A percentile compares a stretch with the other conserved stretches of the same genome.
Evolutionary conservation across 805 yeast species (phyloP).

Genomic region (Candida tallmaniae): DNA sequence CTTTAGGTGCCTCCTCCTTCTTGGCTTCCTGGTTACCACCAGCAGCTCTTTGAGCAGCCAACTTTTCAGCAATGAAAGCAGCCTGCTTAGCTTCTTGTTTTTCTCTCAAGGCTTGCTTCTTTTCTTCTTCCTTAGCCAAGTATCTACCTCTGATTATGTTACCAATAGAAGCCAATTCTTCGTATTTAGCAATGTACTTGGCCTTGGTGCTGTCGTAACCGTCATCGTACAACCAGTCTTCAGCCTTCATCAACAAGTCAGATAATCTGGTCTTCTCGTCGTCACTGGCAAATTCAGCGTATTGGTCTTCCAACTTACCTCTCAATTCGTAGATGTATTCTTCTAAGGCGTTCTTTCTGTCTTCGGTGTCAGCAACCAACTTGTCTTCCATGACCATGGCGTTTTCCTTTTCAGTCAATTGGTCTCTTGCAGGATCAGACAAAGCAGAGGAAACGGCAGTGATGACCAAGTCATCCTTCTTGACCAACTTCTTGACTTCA

Average conservation of each 20-base stretch:
- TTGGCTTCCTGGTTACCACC: slow-evolving; percentile 14
- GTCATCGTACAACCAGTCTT: slow-evolving; percentile 97
- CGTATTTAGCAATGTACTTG: slow-evolving; percentile 94
- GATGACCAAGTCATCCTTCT: slow-evolving; percentile 75
- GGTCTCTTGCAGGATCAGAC: slow-evolving; percentile 50
- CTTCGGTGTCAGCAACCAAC: slow-evolving; percentile 97
- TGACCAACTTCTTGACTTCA: slow-evolving; percentile 89
- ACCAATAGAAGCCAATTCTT: slow-evolving; percentile 92
- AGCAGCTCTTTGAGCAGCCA: slow-evolving; percentile 69
- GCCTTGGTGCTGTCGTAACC: slow-evolving; percentile 97
- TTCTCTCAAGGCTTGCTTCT: slow-evolving; percentile 80
- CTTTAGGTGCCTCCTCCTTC: slow-evolving; percentile 18
- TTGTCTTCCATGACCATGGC: slow-evolving; percentile 86
- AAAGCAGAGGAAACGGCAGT: slow-evolving; percentile 60
- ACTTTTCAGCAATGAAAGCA: slow-evolving; percentile 76
- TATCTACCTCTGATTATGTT: slow-evolving; percentile 95
- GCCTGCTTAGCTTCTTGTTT: slow-evolving; percentile 85
- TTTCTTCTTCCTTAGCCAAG: slow-evolving; percentile 90
- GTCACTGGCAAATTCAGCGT: slow-evolving; percentile 81
- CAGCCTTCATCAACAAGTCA: slow-evolving; percentile 75
- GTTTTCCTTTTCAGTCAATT: slow-evolving; percentile 75
- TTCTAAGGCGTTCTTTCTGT: slow-evolving; percentile 95
- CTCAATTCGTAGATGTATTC: slow-evolving; percentile 97
- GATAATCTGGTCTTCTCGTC: slow-evolving; percentile 81
- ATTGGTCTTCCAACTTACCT: slow-evolving; percentile 92